These are phyloP conservation scores for Grosmannia penicillata DNA, from an alignment of 2,329 filamentous ascomycete genomes.

Conservation along the genomic window DNA sequence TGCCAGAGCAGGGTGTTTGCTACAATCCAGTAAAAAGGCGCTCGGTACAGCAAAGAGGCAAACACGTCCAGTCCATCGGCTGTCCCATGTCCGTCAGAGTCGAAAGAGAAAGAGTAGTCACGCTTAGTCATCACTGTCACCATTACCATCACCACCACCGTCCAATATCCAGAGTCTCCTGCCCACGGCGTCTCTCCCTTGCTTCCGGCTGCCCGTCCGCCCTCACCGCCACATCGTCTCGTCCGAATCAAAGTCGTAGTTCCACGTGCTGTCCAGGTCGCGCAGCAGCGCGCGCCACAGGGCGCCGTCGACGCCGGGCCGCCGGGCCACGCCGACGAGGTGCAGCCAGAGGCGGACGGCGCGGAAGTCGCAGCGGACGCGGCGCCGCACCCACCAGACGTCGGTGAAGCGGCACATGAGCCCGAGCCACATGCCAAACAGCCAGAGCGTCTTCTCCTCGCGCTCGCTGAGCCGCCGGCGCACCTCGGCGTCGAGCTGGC, in stretches of 20 bases:
- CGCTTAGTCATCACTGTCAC: no score
- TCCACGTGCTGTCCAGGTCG: slow-evolving; percentile 11
- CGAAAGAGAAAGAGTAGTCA: no score
- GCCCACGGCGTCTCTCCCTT: no score
- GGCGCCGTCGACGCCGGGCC: slow-evolving; percentile 8
- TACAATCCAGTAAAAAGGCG: no score
- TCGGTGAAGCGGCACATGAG: slow-evolving; percentile 11
- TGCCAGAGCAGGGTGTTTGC: no score
- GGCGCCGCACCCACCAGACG: slow-evolving; percentile 12
- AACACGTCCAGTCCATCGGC: no score
- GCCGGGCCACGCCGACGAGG: slow-evolving; percentile 6
- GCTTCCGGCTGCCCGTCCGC: no score
- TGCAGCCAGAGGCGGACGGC: slow-evolving; percentile 13
- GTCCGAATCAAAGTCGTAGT: slow-evolving; percentile 7
- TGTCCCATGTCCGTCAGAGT: no score
- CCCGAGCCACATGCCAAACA: slow-evolving; percentile 15
- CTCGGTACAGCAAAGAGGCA: no score
- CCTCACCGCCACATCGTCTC: background rate
- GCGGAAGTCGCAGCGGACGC: slow-evolving; percentile 12
- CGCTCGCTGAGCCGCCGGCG: slow-evolving; percentile 8
- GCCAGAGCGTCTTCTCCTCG: slow-evolving; percentile 12
- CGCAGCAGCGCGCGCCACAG: slow-evolving; percentile 10
- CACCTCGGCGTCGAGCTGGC: slow-evolving; percentile 9
- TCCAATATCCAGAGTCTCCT: no score
- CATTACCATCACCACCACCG: background rate